phyloP scores from a whole-genome alignment of 164 flowering plant species.

The Amborella trichopoda region DNA sequence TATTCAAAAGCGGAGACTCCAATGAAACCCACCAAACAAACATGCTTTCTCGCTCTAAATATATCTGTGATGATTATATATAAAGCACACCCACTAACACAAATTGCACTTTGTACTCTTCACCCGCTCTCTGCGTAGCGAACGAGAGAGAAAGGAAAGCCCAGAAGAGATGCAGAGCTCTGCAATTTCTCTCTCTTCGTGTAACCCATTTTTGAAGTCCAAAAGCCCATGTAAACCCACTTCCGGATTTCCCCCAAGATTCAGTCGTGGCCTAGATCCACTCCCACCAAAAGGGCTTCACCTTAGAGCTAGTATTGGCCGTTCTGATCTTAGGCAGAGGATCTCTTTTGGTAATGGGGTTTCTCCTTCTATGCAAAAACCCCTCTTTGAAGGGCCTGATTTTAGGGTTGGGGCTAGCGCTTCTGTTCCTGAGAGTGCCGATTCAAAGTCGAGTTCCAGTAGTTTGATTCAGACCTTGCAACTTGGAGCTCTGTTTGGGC shows the following conservation, averaged over 20 bases:
- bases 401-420: conserved; percentile 24
- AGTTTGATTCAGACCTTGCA: conserved; percentile 24
- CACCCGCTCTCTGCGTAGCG: neutral
- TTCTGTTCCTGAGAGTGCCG: conserved; percentile 34
- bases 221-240: neutral
- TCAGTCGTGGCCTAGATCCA: conserved; percentile 12
- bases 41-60: neutral
- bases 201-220: conserved; percentile 20
- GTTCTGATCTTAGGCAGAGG: conserved; percentile 2
- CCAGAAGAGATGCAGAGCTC: conserved; percentile 39
- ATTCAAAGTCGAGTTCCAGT: conserved; percentile 17
- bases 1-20: neutral
- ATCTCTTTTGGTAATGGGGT: conserved; percentile 8
- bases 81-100: neutral
- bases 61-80: neutral
- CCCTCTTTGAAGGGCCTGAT: conserved; percentile 12
- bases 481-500: conserved; percentile 55
- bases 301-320: neutral
- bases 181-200: conserved; percentile 23
- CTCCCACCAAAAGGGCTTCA: neutral
- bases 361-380: conserved; percentile 9
- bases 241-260: too few relatives aligned
- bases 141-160: neutral
- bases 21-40: neutral
- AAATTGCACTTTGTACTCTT: too few relatives aligned